Evolutionary conservation across 352 stramenopile species (phyloP).

Genomic region (Salisapilia sapeloensis): DNA sequence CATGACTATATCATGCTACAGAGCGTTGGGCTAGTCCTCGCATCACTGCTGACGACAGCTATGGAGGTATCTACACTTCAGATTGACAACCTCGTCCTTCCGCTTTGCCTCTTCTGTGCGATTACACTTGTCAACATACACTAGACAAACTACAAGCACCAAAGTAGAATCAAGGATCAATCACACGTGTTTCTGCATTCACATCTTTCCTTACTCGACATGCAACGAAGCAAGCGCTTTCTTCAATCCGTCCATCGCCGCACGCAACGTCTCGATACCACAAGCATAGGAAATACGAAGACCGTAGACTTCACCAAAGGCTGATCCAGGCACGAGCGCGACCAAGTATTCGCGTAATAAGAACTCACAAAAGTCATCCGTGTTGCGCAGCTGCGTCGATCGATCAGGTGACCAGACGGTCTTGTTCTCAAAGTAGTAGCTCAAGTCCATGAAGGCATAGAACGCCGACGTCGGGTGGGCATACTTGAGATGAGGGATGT

Average conservation of each 20-base stretch:
- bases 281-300: slow-evolving; percentile 93
- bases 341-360: slow-evolving; percentile 83
- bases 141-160: not conserved
- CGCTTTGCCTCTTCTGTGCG: slow-evolving; percentile 53
- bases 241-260: slow-evolving; percentile 45
- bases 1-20: slow-evolving; percentile 5
- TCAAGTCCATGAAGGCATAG: slow-evolving; percentile 91
- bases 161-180: not conserved
- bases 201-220: slow-evolving; percentile 17
- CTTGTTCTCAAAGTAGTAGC: slow-evolving; percentile 55
- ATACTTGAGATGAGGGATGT: slow-evolving; percentile 73
- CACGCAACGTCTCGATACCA: slow-evolving; percentile 68
- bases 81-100: slow-evolving; percentile 75
- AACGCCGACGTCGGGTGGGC: slow-evolving; percentile 87
- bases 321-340: slow-evolving; percentile 89
- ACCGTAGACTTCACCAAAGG: slow-evolving; percentile 86
- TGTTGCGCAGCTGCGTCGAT: slow-evolving; percentile 13
- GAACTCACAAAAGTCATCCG: slow-evolving; percentile 81
- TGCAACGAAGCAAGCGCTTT: slow-evolving; percentile 27
- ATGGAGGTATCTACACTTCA: slow-evolving; percentile 53
- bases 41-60: slow-evolving; percentile 29
- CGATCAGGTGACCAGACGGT: slow-evolving; percentile 10
- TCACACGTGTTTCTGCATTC: too few relatives aligned
- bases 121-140: slow-evolving; percentile 1
- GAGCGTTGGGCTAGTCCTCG: slow-evolving; percentile 9